phyloP scores from a whole-genome alignment of 805 yeast species.

The Phaffomyces opuntiae region DNA sequence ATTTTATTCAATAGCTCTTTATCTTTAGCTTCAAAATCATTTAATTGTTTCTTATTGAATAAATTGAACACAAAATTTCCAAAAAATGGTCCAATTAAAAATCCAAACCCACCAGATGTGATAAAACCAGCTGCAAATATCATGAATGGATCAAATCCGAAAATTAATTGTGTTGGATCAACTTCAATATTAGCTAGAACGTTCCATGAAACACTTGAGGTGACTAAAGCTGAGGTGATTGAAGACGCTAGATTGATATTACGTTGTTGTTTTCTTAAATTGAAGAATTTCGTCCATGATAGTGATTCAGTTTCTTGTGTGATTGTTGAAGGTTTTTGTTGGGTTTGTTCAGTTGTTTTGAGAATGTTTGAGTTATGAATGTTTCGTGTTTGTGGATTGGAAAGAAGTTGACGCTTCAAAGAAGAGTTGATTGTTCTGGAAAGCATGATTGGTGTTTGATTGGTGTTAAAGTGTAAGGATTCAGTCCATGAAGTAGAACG shows the following conservation, averaged over 20 bases:
- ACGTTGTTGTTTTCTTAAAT: constrained; percentile 69
- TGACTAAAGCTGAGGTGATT: constrained; percentile 55
- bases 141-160: constrained; percentile 87
- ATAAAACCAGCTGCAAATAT: constrained; percentile 70
- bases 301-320: constrained; percentile 27
- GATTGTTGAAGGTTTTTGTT: not conserved
- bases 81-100: constrained; percentile 71
- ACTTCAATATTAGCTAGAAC: constrained; percentile 75
- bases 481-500: too few species aligned
- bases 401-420: not conserved
- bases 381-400: not conserved
- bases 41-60: constrained; percentile 39
- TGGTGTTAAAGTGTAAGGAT: too few species aligned
- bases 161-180: constrained; percentile 77
- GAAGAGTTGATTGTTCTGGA: not conserved
- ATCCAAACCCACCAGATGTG: constrained; percentile 71
- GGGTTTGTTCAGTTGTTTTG: not conserved
- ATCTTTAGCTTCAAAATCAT: constrained; percentile 53
- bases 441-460: not conserved
- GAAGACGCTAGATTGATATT: constrained; percentile 63
- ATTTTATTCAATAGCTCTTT: constrained; percentile 68
- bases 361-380: not conserved
- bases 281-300: constrained; percentile 77
- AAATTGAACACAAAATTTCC: constrained; percentile 67
- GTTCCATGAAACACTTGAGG: constrained; percentile 64